phyloP scores from a whole-genome alignment of 495 filamentous ascomycete genomes.

The Cercophora samala region DNA sequence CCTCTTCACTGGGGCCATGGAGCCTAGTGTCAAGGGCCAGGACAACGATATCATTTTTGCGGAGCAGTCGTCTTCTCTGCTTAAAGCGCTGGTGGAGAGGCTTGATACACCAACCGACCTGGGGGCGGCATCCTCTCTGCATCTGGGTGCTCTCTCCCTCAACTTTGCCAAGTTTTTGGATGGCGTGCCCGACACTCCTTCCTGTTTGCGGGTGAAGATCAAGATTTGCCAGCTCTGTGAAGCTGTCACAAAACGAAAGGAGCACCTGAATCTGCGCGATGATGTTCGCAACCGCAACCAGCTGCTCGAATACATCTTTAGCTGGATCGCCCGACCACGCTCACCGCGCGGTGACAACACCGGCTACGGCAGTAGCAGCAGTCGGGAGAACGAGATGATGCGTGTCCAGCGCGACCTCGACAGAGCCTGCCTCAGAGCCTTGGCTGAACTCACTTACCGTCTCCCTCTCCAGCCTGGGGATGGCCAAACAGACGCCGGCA shows the following conservation, averaged over 20 bases:
- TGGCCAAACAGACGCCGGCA: conserved; percentile 57
- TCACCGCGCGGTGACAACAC: conserved; percentile 35
- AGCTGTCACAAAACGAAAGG: conserved; percentile 60
- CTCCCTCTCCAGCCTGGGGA: conserved; percentile 62
- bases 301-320: conserved; percentile 59
- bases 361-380: conserved; percentile 14
- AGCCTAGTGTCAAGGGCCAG: conserved; percentile 48
- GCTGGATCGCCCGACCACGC: conserved; percentile 59
- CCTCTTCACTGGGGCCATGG: conserved; percentile 52
- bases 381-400: conserved; percentile 48
- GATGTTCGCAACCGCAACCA: conserved; percentile 64
- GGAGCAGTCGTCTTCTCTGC: conserved; percentile 59
- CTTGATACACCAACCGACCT: conserved; percentile 57
- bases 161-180: conserved; percentile 61
- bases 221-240: conserved; percentile 64
- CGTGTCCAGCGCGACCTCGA: conserved; percentile 61
- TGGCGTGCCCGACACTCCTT: conserved; percentile 47
- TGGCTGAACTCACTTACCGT: conserved; percentile 61
- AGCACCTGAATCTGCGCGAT: conserved; percentile 61
- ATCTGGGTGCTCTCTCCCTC: conserved; percentile 57
- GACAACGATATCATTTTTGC: conserved; percentile 61
- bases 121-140: conserved; percentile 54
- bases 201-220: conserved; percentile 58
- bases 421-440: conserved; percentile 56
- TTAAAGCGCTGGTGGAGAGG: conserved; percentile 60